These are phyloP conservation scores for Fusarium ambrosium DNA, from an alignment of 2,329 filamentous ascomycete genomes.

Conservation along the genomic window DNA sequence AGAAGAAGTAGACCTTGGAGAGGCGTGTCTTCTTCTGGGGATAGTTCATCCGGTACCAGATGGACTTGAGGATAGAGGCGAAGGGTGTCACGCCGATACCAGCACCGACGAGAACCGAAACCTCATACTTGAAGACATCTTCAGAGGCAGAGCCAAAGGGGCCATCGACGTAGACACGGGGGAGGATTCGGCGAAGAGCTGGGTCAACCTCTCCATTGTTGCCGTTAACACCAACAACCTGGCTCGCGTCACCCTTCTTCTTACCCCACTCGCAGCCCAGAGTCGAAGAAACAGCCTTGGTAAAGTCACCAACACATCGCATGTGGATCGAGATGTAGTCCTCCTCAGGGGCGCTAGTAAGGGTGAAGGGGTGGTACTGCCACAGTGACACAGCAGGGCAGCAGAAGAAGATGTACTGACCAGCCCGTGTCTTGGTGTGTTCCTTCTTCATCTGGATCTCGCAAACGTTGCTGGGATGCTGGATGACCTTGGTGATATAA, in stretches of 20 bases:
- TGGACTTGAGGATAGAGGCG: conserved; percentile 88
- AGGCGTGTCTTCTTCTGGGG: conserved; percentile 83
- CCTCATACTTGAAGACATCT: conserved; percentile 91
- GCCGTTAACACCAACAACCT: conserved; percentile 77
- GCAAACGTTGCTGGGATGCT: conserved; percentile 89
- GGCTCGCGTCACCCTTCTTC: conserved; percentile 64
- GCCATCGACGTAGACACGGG: conserved; percentile 85
- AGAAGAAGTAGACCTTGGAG: conserved; percentile 92
- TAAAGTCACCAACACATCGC: conserved; percentile 87
- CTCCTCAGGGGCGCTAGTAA: conserved; percentile 89
- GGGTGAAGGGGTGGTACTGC: conserved; percentile 90
- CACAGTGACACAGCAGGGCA: conserved; percentile 88
- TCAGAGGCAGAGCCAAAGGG: conserved; percentile 89
- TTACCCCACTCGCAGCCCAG: conserved; percentile 82
- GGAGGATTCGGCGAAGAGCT: conserved; percentile 78
- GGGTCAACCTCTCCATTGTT: conserved; percentile 73
- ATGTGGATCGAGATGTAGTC: conserved; percentile 92
- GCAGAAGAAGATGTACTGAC: conserved; percentile 91
- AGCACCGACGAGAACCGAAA: conserved; percentile 82
- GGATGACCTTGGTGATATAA: conserved; percentile 89
- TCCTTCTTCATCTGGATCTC: conserved; percentile 96
- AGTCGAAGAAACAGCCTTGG: conserved; percentile 74
- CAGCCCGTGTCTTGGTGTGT: conserved; percentile 82
- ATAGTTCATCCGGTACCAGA: conserved; percentile 95
- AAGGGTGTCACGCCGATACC: conserved; percentile 91